Conservation (phyloP, 305 asterid species). For the Solanum aculeatissimum region DNA sequence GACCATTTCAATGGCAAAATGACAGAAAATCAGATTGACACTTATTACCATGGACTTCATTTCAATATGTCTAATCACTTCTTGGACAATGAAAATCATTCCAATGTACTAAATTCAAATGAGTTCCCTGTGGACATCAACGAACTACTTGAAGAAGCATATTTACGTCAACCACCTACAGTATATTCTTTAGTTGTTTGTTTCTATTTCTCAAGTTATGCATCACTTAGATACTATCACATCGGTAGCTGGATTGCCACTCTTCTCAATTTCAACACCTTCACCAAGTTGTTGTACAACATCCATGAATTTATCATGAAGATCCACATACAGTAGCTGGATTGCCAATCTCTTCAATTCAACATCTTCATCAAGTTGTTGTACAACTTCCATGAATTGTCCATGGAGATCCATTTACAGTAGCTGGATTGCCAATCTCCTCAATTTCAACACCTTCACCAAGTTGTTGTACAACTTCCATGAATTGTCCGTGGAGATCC, state of each 20-base stretch:
- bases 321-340: not conserved
- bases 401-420: not conserved
- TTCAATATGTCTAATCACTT: not conserved
- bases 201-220: not conserved
- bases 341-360: too few species aligned
- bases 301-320: not conserved
- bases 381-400: too few species aligned
- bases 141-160: not conserved
- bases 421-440: too few species aligned
- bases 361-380: not conserved
- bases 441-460: too few species aligned
- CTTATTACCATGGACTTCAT: not conserved
- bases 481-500: too few species aligned
- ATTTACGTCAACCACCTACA: not conserved
- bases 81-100: not conserved
- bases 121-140: not conserved
- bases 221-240: not conserved
- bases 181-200: not conserved
- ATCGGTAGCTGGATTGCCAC: not conserved
- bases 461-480: too few species aligned
- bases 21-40: not conserved
- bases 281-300: not conserved
- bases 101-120: not conserved
- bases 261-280: not conserved
- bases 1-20: not conserved